Evolutionary conservation across 768 basidiomycete genomes (phyloP), one percentile per base, ranked within the genome.

Genomic region (Antrodiella citrinella): DNA sequence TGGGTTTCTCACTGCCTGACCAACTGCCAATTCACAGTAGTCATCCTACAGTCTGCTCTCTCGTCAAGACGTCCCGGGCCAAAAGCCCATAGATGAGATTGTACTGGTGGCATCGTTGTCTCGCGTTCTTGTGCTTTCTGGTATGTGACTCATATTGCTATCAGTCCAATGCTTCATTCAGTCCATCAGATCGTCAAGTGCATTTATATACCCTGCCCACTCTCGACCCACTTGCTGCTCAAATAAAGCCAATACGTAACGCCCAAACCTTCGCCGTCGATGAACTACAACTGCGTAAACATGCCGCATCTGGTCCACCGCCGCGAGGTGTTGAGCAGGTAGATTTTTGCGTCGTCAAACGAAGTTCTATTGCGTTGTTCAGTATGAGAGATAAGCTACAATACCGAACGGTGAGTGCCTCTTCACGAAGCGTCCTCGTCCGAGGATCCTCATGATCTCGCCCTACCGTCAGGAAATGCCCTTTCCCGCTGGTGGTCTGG

Each of bases 201-300:
- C 78, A 86, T 62, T 84, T 96, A 62, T 88, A 89, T 57, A 75
- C 81, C 0, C 70, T 94, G 1, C 93, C 95, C 1, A 78, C 82
- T 3, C 75, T 97, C 18, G 89, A 93, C 51, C 77, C 80, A 1
- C 74, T 89, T 0, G 73, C 81, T 4, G 67, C 69, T 3, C 73
- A 68, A 10, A 82, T 89, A 54, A 85, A 85, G 50, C 86, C 93
- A 2, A 74, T 97, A 20, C 78, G 91, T 42, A 83, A 93, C 51
- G 86, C 90, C 3, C 68, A 86, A 18, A 72, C 85, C 0, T 81
- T 95, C 55, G 82, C 91, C 0, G 81, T 96, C 0, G 94, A 98
- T 60, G 82, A 93, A 49, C 72, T 74, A 45, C 82, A 88, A 55
- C 67, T 87, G 20, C 69, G 67, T 39, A 72, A 83, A 7, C 73